phyloP scores from a whole-genome alignment of 2,329 filamentous ascomycete species.

The Penicillium brevicompactum region DNA sequence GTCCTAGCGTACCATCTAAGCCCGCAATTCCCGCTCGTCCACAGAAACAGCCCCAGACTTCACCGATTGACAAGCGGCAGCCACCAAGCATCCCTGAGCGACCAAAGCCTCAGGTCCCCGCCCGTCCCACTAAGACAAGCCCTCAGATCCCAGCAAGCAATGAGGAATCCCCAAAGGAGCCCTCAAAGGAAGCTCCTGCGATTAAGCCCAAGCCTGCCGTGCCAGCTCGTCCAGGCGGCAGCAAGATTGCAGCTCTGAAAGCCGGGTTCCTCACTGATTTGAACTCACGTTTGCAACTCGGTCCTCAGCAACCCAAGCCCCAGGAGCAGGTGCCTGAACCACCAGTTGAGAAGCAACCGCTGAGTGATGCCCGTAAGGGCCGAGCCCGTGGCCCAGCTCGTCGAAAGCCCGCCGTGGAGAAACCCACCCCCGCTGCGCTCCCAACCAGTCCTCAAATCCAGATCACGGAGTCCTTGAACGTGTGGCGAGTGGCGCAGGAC shows the following conservation, averaged over 20 bases:
- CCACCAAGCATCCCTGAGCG: conserved; percentile 58
- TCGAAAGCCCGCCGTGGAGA: conserved; percentile 65
- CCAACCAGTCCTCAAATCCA: conserved; percentile 41
- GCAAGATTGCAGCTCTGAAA: conserved; percentile 89
- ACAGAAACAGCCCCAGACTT: conserved; percentile 39
- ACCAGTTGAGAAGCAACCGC: conserved; percentile 72
- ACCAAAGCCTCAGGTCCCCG: conserved; percentile 68
- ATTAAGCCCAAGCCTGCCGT: conserved; percentile 79
- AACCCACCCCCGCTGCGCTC: conserved; percentile 45
- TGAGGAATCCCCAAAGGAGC: conserved; percentile 37
- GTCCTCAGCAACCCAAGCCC: conserved; percentile 77
- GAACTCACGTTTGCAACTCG: conserved; percentile 83
- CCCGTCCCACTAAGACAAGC: conserved; percentile 60
- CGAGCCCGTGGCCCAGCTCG: conserved; percentile 85
- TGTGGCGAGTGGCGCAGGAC: conserved; percentile 41
- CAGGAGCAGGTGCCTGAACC: conserved; percentile 66
- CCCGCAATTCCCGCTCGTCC: conserved; percentile 38
- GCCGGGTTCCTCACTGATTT: conserved; percentile 91
- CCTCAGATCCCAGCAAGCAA: conserved; percentile 33
- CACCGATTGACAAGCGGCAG: conserved; percentile 54
- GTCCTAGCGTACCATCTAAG: conserved; percentile 36
- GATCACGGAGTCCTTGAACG: conserved; percentile 43
- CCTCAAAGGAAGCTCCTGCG: conserved; percentile 33
- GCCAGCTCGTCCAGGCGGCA: conserved; percentile 73
- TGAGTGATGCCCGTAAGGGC: conserved; percentile 86